Conservation (phyloP, 768 basidiomycete species). For the Rhodotorula kratochvilovae region DNA sequence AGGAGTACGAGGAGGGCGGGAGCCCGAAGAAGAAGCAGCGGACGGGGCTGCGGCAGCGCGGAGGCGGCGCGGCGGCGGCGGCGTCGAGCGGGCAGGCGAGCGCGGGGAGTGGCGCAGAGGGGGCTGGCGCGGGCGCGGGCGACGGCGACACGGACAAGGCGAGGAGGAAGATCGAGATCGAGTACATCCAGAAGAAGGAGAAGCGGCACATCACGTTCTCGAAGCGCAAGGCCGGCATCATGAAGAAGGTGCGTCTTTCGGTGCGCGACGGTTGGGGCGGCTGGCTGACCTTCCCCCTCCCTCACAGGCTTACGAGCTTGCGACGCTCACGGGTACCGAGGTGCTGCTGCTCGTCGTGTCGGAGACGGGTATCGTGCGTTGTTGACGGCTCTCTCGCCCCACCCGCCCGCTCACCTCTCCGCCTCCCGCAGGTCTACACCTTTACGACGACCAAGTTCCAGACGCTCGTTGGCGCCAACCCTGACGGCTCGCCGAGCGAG, state of each 20-base stretch:
- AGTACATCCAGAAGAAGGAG: conserved; percentile 99
- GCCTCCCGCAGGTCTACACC: conserved; percentile 72
- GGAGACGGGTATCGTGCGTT: conserved; percentile 65
- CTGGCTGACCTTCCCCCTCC: background rate
- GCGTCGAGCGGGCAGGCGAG: background rate
- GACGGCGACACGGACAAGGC: conserved; percentile 30
- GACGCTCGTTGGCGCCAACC: conserved; percentile 89
- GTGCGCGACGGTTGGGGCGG: background rate
- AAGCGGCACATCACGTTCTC: conserved; percentile 98
- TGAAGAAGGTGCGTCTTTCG: conserved; percentile 78
- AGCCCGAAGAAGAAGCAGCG: conserved; percentile 43
- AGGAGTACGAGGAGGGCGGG: conserved; percentile 71
- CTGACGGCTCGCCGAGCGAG: conserved; percentile 47
- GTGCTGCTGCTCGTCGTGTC: conserved; percentile 95
- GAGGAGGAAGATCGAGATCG: conserved; percentile 98
- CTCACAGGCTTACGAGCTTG: conserved; percentile 87
- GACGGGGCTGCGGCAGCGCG: background rate
- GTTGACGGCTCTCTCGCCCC: too few relatives aligned
- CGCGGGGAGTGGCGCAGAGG: conserved; percentile 3
- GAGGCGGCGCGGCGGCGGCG: conserved; percentile 50
- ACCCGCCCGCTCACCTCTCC: too few relatives aligned
- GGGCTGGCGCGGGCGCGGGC: background rate
- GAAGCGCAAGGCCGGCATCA: conserved; percentile 99
- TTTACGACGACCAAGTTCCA: conserved; percentile 98
- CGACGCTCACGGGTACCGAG: conserved; percentile 97